Evolutionary conservation across 495 filamentous ascomycete species (phyloP), one percentile per base, ranked within the genome.

Genomic region (Amniculicola lignicola): DNA sequence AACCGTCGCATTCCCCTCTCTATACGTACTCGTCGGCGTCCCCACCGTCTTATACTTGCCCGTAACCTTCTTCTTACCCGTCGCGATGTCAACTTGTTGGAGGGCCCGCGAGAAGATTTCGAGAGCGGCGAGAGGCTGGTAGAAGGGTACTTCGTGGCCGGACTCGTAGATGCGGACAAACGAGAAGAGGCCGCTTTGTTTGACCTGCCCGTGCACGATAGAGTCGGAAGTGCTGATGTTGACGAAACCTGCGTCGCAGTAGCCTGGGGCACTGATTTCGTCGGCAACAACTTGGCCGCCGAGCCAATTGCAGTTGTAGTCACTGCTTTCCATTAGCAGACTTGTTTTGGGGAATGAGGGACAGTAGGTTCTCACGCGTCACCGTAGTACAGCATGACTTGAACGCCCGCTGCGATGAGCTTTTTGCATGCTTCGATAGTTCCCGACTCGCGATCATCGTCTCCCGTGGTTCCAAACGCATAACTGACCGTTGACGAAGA

Each of bases 111-210:
- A 74, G 60, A 87, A 85, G 33, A 83, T 70, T 52, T 76, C 75
- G 4, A 85, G 71, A 2, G 82, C 62, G n/a, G 77, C 74, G 25
- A 85, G 62, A 0, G 85, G 85, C 63, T 86, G 82, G 60, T 88
- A 87, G 31, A 84, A 80, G 1, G 86, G 85, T 9, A 88, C 80
- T 45, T 82, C 77, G 62, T 90, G 87, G 0, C 87, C 87, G 10
- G 60, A 54, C 43, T 63, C 60, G 40, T 59, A 63, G 42, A 63
- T 63, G 83, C 80, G 59, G 23, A 79, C 76, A 66, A 89, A 90
- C 25, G 82, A 82, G 54, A 88, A 83, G 65, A 83, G 80, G 18
- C 80, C 84, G 49, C 78, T 77, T 59, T 89, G 83, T 9, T 83
- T 78, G 21, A 86, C 82, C 39, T 82, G 79, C 3, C 87, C 87